phyloP scores from a whole-genome alignment of 257 asterid genomes.

The Solanum clarkiae region DNA sequence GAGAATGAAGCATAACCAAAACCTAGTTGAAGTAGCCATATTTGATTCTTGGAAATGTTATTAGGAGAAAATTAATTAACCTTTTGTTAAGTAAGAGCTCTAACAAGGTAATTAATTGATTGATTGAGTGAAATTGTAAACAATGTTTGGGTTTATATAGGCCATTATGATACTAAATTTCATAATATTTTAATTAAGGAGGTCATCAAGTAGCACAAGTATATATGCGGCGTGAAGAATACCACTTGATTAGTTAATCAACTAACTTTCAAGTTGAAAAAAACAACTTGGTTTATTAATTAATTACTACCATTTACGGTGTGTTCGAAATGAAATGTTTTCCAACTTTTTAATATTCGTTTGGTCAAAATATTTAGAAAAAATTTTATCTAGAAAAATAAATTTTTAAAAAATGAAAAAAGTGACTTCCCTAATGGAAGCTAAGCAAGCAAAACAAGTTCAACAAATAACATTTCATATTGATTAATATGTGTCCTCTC shows the following conservation, averaged over 20 bases:
- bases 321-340: neutral
- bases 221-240: neutral
- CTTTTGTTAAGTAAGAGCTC: neutral
- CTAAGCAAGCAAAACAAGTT: too few relatives aligned
- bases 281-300: neutral
- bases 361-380: too few relatives aligned
- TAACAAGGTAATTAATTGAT: neutral
- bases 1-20: slow-evolving; percentile 1
- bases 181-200: neutral
- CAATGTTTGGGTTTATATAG: neutral
- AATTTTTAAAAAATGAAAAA: too few relatives aligned
- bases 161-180: neutral
- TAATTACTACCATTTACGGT: neutral
- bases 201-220: neutral
- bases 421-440: too few relatives aligned
- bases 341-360: too few relatives aligned
- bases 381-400: too few relatives aligned
- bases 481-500: too few relatives aligned
- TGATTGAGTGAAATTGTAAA: neutral
- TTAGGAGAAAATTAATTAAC: neutral
- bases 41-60: neutral
- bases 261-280: neutral
- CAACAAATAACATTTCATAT: too few relatives aligned
- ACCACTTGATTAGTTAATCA: neutral
- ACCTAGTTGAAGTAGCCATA: neutral